Percentiles rank a stretch among this genome's conserved stretches.
Conservation (phyloP, 345 rosid species). For the Excoecaria agallocha region DNA sequence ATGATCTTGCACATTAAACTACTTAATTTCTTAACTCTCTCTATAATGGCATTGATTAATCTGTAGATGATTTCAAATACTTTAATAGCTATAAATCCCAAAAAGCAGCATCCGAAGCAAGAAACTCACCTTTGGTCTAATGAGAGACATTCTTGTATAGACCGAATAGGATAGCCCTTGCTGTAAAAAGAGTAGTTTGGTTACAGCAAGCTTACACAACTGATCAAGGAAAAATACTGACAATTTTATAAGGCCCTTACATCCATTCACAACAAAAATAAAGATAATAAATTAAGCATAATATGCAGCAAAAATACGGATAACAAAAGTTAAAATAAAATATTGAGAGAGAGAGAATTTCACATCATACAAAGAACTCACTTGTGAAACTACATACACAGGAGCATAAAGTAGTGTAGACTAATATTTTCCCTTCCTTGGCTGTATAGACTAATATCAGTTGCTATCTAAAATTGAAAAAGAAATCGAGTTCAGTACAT, state of each 20-base stretch:
- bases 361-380: no score
- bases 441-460: no score
- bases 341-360: no score
- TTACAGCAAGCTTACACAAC: constrained; percentile 9
- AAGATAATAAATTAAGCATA: no score
- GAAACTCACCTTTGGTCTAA: constrained; percentile 44
- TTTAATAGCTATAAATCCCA: neutral
- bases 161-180: constrained; percentile 50
- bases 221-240: constrained; percentile 6
- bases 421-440: no score
- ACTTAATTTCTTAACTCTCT: neutral
- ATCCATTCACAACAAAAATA: constrained; percentile 27
- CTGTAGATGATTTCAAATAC: neutral
- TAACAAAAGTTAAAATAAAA: no score
- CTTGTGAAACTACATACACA: no score
- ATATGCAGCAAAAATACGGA: no score
- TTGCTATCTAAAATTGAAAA: no score
- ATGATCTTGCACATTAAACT: no score
- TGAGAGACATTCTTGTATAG: constrained; percentile 42
- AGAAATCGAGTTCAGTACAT: no score
- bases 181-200: constrained; percentile 30
- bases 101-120: neutral
- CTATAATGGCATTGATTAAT: neutral
- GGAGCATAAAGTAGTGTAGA: no score
- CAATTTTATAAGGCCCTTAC: constrained; percentile 21